Conservation (phyloP, 352 stramenopile species). For the Aphanomyces astaci region DNA sequence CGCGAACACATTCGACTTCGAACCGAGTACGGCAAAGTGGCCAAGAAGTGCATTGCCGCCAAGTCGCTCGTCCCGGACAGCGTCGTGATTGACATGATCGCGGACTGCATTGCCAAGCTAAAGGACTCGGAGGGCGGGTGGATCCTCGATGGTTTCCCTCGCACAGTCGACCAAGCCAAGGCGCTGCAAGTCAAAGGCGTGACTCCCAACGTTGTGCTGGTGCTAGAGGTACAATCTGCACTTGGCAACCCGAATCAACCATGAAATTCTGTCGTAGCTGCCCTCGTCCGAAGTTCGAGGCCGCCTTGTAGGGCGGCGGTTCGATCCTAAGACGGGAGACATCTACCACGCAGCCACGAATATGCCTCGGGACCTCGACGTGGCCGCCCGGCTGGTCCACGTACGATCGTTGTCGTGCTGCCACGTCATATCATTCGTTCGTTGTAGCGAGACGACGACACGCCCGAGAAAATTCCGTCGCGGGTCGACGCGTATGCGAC, state of each 20-base stretch:
- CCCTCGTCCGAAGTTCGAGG: slow-evolving; percentile 36
- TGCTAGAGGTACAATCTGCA: slow-evolving; percentile 33
- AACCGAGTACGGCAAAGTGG: slow-evolving; percentile 43
- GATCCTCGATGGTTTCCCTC: slow-evolving; percentile 69
- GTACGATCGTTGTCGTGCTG: background rate
- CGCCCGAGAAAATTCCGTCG: slow-evolving; percentile 40
- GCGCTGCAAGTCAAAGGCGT: slow-evolving; percentile 43
- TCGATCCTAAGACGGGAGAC: slow-evolving; percentile 45
- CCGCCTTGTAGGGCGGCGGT: slow-evolving; percentile 47
- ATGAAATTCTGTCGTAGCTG: slow-evolving; percentile 19
- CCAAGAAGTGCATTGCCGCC: slow-evolving; percentile 56
- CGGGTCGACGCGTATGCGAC: slow-evolving; percentile 57
- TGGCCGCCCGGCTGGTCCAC: slow-evolving; percentile 46
- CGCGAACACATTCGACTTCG: slow-evolving; percentile 58
- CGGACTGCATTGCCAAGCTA: slow-evolving; percentile 41
- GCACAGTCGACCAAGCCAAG: slow-evolving; percentile 48
- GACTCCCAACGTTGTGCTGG: slow-evolving; percentile 40
- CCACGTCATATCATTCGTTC: background rate
- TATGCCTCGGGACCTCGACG: slow-evolving; percentile 33
- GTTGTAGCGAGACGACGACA: slow-evolving; percentile 42
- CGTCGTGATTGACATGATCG: slow-evolving; percentile 73
- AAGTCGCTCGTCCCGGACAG: slow-evolving; percentile 61
- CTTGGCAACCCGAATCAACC: background rate
- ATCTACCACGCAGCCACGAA: slow-evolving; percentile 53
- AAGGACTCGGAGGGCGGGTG: slow-evolving; percentile 32